Percentiles rank a stretch among this genome's conserved stretches.
Conservation (phyloP, 106 monocot genomes). For the Allium sativum region DNA sequence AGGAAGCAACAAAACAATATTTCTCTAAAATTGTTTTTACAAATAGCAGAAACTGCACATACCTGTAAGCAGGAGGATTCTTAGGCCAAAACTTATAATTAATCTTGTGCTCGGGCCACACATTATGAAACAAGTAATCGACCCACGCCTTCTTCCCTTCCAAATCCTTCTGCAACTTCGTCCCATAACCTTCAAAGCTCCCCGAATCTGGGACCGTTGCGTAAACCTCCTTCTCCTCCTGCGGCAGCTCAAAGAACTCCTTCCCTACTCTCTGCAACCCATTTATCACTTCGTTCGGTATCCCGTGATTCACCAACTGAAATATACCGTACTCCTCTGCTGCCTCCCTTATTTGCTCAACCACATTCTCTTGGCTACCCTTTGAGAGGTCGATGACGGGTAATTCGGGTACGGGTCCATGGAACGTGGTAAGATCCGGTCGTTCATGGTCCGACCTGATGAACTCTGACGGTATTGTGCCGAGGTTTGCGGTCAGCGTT, state of each 20-base stretch:
- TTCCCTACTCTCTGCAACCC: conserved; percentile 60
- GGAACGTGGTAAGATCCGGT: conserved; percentile 51
- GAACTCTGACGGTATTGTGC: conserved; percentile 51
- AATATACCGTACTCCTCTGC: conserved; percentile 66
- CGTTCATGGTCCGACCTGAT: conserved; percentile 50
- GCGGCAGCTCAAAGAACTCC: conserved; percentile 69
- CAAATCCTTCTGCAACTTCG: conserved; percentile 51
- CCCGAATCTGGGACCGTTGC: conserved; percentile 30
- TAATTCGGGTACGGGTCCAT: conserved; percentile 39
- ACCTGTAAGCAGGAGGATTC: conserved; percentile 55
- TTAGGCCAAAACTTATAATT: conserved; percentile 33
- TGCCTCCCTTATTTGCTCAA: conserved; percentile 22
- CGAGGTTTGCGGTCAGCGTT: conserved; percentile 6
- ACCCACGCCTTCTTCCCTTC: conserved; percentile 77
- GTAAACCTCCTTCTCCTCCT: conserved; percentile 62
- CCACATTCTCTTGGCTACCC: conserved; percentile 4
- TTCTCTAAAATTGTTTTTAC: too few relatives aligned
- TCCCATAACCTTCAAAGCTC: conserved; percentile 60
- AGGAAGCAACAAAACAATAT: too few relatives aligned
- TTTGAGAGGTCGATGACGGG: conserved; percentile 57
- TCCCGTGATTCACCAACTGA: conserved; percentile 81
- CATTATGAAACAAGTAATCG: conserved; percentile 61
- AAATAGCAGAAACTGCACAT: background rate
- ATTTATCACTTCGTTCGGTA: conserved; percentile 46
- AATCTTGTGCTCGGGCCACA: conserved; percentile 33